Percentiles rank a stretch among this genome's conserved stretches.
These are phyloP conservation scores for Gillenia trifoliata DNA, from an alignment of 306 rosid genomes.

Conservation along the genomic window DNA sequence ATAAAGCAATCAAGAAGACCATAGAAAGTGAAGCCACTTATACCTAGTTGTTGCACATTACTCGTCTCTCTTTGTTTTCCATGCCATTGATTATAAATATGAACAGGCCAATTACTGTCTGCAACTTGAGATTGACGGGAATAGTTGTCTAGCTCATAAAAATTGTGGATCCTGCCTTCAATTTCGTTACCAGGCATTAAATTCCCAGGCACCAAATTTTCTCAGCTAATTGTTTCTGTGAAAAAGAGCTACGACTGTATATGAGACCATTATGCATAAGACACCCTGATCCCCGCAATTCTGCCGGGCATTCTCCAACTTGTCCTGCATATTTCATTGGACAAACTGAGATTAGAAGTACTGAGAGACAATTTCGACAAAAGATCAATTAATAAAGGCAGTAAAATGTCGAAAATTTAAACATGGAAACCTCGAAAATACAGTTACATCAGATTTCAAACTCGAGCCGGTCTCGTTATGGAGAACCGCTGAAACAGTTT, in stretches of 20 bases:
- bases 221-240: constrained; percentile 5
- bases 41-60: constrained; percentile 28
- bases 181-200: constrained; percentile 48
- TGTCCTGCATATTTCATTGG: constrained; percentile 10
- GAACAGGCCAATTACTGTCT: constrained; percentile 20
- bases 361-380: not conserved
- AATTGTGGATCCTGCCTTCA: constrained; percentile 33
- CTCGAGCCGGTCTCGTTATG: constrained; percentile 1
- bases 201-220: constrained; percentile 15
- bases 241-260: not conserved
- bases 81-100: constrained; percentile 27
- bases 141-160: constrained; percentile 29
- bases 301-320: not conserved
- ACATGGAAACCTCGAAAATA: not conserved
- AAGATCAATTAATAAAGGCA: not conserved
- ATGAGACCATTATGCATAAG: not conserved
- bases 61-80: constrained; percentile 22
- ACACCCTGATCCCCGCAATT: not conserved
- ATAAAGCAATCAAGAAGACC: not conserved
- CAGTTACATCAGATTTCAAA: not conserved
- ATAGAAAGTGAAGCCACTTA: not conserved
- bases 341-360: not conserved
- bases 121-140: constrained; percentile 24
- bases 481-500: not conserved
- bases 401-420: not conserved